A percentile compares a stretch with the other conserved stretches of the same genome.
These are phyloP conservation scores for Huntiella abstrusa DNA, from an alignment of 2,329 filamentous ascomycete genomes.

Conservation along the genomic window DNA sequence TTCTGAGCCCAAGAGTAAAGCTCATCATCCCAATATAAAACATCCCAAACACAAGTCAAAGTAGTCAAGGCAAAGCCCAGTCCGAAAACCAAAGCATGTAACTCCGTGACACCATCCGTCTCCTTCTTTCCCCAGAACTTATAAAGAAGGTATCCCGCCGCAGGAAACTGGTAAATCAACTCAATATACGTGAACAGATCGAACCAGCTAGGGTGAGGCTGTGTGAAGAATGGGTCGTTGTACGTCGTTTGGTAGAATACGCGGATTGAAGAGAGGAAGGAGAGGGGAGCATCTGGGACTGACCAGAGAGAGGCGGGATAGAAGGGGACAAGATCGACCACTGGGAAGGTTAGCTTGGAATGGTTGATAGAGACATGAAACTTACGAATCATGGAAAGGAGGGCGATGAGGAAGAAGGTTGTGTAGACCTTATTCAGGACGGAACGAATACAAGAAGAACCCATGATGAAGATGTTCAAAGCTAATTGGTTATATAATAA, in stretches of 20 bases:
- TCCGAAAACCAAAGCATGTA: constrained; percentile 32
- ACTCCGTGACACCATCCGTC: constrained; percentile 22
- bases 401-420: constrained; percentile 4
- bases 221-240: constrained; percentile 31
- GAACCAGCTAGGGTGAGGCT: constrained; percentile 29
- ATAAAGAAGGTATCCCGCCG: constrained; percentile 28
- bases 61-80: constrained; percentile 33
- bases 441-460: background rate
- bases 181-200: constrained; percentile 31
- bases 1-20: constrained; percentile 27
- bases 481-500: no score
- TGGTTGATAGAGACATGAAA: background rate
- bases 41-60: constrained; percentile 30
- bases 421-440: constrained; percentile 1
- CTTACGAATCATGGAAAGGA: constrained; percentile 13
- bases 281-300: constrained; percentile 24
- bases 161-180: constrained; percentile 30
- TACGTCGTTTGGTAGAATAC: constrained; percentile 27
- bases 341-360: constrained; percentile 17
- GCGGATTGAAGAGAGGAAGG: constrained; percentile 27
- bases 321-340: constrained; percentile 33
- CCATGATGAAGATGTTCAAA: no score
- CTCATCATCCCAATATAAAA: constrained; percentile 28
- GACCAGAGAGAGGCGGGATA: constrained; percentile 30
- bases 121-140: constrained; percentile 18